phyloP scores from a whole-genome alignment of 192 early-diverging fungal species.

The Coemansia sp. region DNA sequence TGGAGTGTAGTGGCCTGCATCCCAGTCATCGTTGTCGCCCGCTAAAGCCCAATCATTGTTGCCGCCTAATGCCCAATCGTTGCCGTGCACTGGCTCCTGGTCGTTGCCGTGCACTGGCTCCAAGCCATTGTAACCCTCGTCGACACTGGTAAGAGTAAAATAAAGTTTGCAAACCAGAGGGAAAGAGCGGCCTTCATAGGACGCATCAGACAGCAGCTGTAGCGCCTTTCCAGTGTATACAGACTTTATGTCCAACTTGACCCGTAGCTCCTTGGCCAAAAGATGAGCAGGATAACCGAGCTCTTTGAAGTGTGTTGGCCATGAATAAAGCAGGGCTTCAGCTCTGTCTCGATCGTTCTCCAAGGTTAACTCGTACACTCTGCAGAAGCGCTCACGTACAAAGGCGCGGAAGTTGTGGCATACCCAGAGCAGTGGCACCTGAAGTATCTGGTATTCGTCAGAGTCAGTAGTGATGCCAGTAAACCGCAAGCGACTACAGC shows the following conservation, averaged over 20 bases:
- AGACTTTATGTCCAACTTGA: not conserved
- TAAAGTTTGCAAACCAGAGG: not conserved
- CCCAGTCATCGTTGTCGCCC: too few relatives aligned
- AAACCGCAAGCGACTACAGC: not conserved
- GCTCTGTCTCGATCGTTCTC: not conserved
- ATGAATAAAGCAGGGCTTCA: not conserved
- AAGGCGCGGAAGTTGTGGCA: not conserved
- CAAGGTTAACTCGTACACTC: not conserved
- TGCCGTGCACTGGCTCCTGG: too few relatives aligned
- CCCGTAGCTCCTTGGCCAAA: not conserved
- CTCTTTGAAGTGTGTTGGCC: not conserved
- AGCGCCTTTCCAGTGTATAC: not conserved
- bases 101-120: too few relatives aligned
- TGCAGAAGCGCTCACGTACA: not conserved
- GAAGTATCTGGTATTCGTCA: not conserved
- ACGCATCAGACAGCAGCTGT: not conserved
- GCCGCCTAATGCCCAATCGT: too few relatives aligned
- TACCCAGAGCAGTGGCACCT: not conserved
- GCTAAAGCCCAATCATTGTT: too few relatives aligned
- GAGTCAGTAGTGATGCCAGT: not conserved
- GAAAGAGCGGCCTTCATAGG: not conserved
- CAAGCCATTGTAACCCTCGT: too few relatives aligned
- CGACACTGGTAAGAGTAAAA: not conserved
- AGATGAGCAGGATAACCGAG: not conserved
- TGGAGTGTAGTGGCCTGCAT: too few relatives aligned